phyloP scores from a whole-genome alignment of 2,329 filamentous ascomycete genomes.

The Claviceps lovelessii region DNA sequence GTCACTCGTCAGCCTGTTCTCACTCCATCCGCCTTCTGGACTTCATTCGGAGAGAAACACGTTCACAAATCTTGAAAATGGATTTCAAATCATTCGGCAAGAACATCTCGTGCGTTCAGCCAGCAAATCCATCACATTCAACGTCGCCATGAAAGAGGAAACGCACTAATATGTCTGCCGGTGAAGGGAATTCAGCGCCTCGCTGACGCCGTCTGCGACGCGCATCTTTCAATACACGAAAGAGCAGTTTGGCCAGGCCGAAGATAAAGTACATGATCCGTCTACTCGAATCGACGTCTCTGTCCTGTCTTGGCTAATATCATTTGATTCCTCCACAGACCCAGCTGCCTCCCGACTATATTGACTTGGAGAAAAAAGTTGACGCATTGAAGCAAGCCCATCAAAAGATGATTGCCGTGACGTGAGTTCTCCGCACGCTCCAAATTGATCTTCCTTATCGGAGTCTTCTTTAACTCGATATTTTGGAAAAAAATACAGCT shows the following conservation, averaged over 20 bases:
- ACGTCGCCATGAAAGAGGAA: background rate
- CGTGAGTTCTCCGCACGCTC: constrained; percentile 45
- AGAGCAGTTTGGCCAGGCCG: constrained; percentile 87
- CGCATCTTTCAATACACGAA: constrained; percentile 96
- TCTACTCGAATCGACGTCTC: background rate
- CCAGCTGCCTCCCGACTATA: constrained; percentile 90
- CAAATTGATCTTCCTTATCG: background rate
- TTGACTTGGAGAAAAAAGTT: constrained; percentile 95
- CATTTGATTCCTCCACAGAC: constrained; percentile 41
- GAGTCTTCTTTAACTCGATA: background rate
- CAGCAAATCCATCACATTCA: background rate
- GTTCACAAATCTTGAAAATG: constrained; percentile 22
- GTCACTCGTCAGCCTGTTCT: background rate
- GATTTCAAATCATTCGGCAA: constrained; percentile 47
- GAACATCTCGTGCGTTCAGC: constrained; percentile 34
- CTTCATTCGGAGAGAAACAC: too few species aligned
- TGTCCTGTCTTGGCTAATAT: constrained; percentile 5
- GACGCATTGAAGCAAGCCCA: constrained; percentile 95
- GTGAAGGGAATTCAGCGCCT: constrained; percentile 50
- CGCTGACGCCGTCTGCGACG: constrained; percentile 82
- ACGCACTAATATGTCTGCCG: constrained; percentile 10
- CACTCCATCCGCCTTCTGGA: background rate
- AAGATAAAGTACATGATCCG: constrained; percentile 58
- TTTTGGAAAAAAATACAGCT: constrained; percentile 33
- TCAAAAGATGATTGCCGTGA: constrained; percentile 92